A percentile compares a stretch with the other conserved stretches of the same genome.
Evolutionary conservation across 164 flowering plant species (phyloP).

Genomic region (Macadamia tetraphylla): DNA sequence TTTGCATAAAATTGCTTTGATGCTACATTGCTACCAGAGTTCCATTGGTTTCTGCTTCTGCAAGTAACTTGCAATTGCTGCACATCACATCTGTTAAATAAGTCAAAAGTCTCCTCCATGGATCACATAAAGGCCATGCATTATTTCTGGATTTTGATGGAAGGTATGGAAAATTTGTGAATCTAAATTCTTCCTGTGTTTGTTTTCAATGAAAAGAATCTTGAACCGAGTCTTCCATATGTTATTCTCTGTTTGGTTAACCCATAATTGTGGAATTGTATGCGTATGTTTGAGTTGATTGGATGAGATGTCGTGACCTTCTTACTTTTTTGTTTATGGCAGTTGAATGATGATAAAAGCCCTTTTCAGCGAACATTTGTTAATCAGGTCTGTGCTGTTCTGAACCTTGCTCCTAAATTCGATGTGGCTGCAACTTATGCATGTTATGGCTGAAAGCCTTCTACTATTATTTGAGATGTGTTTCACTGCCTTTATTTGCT

Average conservation of each 20-base stretch:
- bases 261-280: neutral
- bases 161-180: neutral
- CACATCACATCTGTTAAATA: too few species aligned
- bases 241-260: neutral
- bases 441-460: too few species aligned
- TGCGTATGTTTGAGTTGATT: neutral
- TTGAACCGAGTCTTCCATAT: neutral
- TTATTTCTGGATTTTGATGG: neutral
- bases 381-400: slow-evolving; percentile 63
- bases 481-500: too few species aligned
- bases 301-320: neutral
- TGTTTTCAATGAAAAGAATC: neutral
- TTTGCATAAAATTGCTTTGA: too few species aligned
- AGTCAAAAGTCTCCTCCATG: too few species aligned
- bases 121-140: too few species aligned
- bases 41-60: too few species aligned
- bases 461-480: too few species aligned
- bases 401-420: neutral
- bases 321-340: slow-evolving; percentile 22
- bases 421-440: neutral
- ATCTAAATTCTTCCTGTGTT: neutral
- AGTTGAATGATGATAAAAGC: slow-evolving; percentile 93
- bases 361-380: slow-evolving; percentile 97
- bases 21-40: too few species aligned
- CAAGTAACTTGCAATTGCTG: too few species aligned